phyloP scores from a whole-genome alignment of 2,329 filamentous ascomycete genomes.

The Neonectria neomacrospora region DNA sequence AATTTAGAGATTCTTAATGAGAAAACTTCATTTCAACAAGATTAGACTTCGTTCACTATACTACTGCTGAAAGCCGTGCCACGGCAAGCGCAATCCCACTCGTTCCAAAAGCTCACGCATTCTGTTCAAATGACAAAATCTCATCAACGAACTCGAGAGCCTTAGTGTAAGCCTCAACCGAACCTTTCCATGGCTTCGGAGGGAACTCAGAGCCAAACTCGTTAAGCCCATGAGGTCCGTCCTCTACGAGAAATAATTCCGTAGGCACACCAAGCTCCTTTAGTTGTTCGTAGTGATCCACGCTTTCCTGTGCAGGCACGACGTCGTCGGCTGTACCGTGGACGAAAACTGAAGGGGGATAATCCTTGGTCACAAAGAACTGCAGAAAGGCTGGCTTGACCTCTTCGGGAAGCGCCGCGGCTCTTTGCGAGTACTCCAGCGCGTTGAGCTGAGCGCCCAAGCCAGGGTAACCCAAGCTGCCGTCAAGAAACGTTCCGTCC shows the following conservation, averaged over 20 bases:
- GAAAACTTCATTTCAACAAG: too few species aligned
- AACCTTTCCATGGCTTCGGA: conserved; percentile 6
- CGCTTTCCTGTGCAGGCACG: conserved; percentile 16
- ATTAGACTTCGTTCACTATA: too few species aligned
- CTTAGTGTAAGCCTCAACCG: conserved; percentile 18
- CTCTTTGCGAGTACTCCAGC: conserved; percentile 13
- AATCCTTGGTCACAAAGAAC: conserved; percentile 23
- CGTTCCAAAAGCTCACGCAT: too few species aligned
- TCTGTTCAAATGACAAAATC: background rate
- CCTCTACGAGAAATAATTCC: conserved; percentile 9
- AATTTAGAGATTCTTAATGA: background rate
- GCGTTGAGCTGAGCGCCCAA: conserved; percentile 15
- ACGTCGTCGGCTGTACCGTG: conserved; percentile 19
- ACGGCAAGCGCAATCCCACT: too few species aligned
- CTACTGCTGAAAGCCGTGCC: too few species aligned
- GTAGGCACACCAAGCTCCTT: conserved; percentile 17
- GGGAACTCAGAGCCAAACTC: conserved; percentile 3
- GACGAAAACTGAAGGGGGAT: conserved; percentile 20
- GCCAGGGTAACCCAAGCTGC: conserved; percentile 9
- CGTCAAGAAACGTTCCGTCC: conserved; percentile 23
- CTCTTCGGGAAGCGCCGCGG: conserved; percentile 11
- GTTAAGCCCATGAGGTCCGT: conserved; percentile 14
- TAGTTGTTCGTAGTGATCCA: conserved; percentile 15
- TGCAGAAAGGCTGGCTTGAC: conserved; percentile 15
- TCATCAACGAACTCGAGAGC: conserved; percentile 14